Evolutionary conservation across 805 yeast genomes (phyloP), one percentile per base, ranked within the genome.

Genomic region (Kazachstania taianensis): DNA sequence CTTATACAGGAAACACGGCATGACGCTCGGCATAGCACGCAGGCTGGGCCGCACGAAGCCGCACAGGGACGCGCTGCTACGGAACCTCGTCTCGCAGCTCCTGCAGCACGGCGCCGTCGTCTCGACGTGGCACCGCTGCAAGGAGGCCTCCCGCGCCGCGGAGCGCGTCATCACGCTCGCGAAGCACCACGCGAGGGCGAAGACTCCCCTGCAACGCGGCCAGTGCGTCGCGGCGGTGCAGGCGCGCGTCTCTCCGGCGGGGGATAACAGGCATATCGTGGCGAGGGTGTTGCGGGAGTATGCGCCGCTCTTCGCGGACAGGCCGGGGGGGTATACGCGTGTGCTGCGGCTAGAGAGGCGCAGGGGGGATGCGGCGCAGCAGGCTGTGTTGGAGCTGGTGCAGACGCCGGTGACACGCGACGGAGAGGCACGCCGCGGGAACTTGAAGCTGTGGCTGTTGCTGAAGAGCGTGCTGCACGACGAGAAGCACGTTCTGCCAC

Each of bases 281-380:
- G 75, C 82, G n/a, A 83, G 81, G 52, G 61, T 92, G 30, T 65
- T 80, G 41, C 70, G 67, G 13, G 84, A 73, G 28, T 65, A 87
- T 28, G 72, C 75, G 4, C 66, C 72, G 28, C 67, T 94, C 39
- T 87, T 81, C 52, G 50, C 63, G 4, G 50, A 59, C 17, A 72
- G 95, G 61, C 53, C 59, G 1, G 82, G 85, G 42, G 96, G 96
- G 1, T 89, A 79, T 63, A 85, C 96, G 3, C 73, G 97, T 46
- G 73, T 89, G 36, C 62, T 86, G 42, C 78, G 73, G 47, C 65
- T 92, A 41, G 97, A 92, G 58, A 85, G 87, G 13, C 70, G 97
- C 45, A 59, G 79, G 32, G 87, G 92, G 38, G 98, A 92, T 56
- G 81, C 77, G 42, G 94, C 96, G 0, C 87, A 87, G 22, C 92